These are phyloP conservation scores for Aphanomyces invadans DNA, from an alignment of 352 stramenopile species.

Conservation along the genomic window DNA sequence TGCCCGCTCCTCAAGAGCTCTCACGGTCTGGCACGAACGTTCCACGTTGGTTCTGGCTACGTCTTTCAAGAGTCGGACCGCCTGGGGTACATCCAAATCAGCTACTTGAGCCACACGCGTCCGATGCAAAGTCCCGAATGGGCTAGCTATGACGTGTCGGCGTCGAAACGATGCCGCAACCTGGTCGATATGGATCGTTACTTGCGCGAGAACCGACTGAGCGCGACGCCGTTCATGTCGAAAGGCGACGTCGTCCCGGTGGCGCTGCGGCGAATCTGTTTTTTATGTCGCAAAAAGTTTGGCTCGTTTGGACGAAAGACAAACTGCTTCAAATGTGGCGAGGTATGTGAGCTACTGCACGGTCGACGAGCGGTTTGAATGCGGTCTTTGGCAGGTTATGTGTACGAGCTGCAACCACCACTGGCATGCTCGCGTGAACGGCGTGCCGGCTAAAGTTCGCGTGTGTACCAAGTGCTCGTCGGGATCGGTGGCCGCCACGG, in stretches of 20 bases:
- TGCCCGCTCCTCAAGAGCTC: slow-evolving; percentile 45
- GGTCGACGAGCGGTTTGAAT: neutral
- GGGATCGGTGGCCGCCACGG: neutral
- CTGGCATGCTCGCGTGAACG: neutral
- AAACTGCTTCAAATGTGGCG: slow-evolving; percentile 9
- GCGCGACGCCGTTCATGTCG: neutral
- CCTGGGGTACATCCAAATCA: slow-evolving; percentile 37
- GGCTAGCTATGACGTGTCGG: no score
- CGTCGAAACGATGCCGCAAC: neutral
- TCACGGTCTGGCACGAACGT: slow-evolving; percentile 56
- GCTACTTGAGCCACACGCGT: no score
- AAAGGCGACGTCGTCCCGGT: neutral
- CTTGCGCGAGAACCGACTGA: slow-evolving; percentile 6
- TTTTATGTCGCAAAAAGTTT: neutral
- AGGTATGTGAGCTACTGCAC: neutral
- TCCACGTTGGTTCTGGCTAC: slow-evolving; percentile 62
- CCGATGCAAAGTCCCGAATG: no score
- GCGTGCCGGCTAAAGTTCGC: neutral
- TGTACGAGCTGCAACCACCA: neutral
- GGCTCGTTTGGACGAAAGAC: neutral
- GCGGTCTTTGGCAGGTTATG: neutral
- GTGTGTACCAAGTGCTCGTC: neutral
- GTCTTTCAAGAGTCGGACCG: slow-evolving; percentile 65
- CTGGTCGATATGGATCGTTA: neutral
- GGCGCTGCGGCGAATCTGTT: neutral